Evolutionary conservation across 2,329 filamentous ascomycete species (phyloP).

Genomic region (Grosmannia huntii): DNA sequence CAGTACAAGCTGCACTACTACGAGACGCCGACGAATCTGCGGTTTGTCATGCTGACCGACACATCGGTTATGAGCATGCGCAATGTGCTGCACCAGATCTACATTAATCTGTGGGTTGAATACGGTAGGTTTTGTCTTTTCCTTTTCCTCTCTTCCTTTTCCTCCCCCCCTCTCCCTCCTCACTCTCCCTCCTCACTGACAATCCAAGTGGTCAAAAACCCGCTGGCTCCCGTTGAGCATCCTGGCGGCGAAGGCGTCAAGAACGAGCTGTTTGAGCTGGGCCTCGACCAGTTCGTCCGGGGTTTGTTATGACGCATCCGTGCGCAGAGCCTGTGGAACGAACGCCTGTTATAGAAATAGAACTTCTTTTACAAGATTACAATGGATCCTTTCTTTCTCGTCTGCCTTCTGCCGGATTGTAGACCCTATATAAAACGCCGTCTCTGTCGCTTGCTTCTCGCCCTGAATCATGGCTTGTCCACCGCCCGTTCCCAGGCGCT

Average conservation of each 20-base stretch:
- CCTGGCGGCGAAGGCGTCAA: slow-evolving; percentile 55
- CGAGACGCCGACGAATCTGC: slow-evolving; percentile 90
- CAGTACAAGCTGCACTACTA: slow-evolving; percentile 99
- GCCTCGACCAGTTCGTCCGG: slow-evolving; percentile 65
- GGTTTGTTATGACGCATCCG: slow-evolving; percentile 48
- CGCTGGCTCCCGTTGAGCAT: slow-evolving; percentile 55
- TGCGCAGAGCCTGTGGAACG: no score
- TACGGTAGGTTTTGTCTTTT: slow-evolving; percentile 47
- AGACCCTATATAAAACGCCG: background rate
- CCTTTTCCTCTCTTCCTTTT: background rate
- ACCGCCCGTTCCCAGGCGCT: slow-evolving; percentile 57
- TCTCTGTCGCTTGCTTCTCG: background rate
- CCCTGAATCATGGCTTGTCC: slow-evolving; percentile 18
- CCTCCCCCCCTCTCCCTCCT: no score
- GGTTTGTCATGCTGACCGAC: slow-evolving; percentile 95
- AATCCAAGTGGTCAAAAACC: slow-evolving; percentile 53
- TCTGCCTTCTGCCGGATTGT: background rate
- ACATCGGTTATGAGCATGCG: slow-evolving; percentile 80
- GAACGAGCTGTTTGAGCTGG: slow-evolving; percentile 59
- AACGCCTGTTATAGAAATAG: background rate
- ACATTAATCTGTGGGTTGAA: slow-evolving; percentile 95
- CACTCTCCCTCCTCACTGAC: background rate
- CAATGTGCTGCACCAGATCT: slow-evolving; percentile 93
- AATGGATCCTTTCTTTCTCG: background rate
- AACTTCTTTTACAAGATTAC: background rate